Base-by-base conservation (phyloP, 2,329 filamentous ascomycete genomes). In the Sarocladiaceae sp. region DNA sequence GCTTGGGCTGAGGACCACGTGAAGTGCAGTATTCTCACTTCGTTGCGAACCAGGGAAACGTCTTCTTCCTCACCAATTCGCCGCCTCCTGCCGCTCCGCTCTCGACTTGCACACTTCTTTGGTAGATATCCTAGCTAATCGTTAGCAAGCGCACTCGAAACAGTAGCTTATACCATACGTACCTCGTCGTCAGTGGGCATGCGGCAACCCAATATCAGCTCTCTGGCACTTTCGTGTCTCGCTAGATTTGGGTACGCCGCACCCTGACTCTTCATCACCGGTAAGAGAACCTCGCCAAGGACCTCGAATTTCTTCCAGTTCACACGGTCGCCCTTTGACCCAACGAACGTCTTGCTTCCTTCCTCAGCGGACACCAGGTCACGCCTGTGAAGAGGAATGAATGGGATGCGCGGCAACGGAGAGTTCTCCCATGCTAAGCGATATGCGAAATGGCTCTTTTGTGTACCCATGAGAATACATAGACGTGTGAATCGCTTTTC, bases 281-380 rank as follows among this genome's bases (percentile, higher is more conserved):
- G 85, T 48, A 96, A 72, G 44, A 97, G 76, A 4, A 96, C 86
- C 54, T 97, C 91, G 6, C 90, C 90, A 65, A 97, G 82, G 24
- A 98, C 84, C 63, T 97, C 91, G 56, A 97, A 98, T 61, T 98
- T 98, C 65, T 85, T 89, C 93, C 93, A 98, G 61, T 97, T 97
- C 60, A 98, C 87, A 43, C 87, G 74, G 50, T 88, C 79, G 51
- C 73, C 79, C 48, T 80, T 74, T 2, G 78, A 73, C 6, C 85
- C 88, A 2, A 97, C 71, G 60, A 95, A 91, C 0, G 93, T 97
- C 56, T 80, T 80, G 63, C 93, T 96, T 26, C 91, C 93, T 64
- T 95, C 87, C 58, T 95, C 88, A 1, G 93, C 91, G 11, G 86
- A 88, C 2, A 95, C 88, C 19, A 98, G 73, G 65, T 98, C 93